phyloP scores from a whole-genome alignment of 352 stramenopile genomes.

The Phytophthora quininea region DNA sequence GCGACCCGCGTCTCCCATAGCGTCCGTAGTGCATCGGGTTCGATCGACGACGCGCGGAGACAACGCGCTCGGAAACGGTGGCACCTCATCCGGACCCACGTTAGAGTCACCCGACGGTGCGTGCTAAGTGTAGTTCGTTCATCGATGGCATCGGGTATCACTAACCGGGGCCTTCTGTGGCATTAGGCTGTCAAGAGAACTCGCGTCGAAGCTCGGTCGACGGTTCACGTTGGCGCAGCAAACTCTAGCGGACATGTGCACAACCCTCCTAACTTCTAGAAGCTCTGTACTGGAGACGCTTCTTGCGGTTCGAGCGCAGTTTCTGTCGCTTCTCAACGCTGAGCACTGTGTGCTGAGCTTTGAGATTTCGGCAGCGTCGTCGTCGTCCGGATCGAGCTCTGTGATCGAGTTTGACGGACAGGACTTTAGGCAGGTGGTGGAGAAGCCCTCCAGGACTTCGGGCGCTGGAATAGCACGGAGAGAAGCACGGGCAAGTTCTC shows the following conservation, averaged over 20 bases:
- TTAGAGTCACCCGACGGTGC: slow-evolving; percentile 71
- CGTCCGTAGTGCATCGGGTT: neutral
- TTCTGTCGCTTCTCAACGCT: slow-evolving; percentile 63
- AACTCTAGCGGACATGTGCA: slow-evolving; percentile 49
- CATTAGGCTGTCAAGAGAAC: slow-evolving; percentile 54
- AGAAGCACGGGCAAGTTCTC: slow-evolving; percentile 12
- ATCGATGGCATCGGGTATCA: slow-evolving; percentile 2
- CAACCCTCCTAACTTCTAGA: slow-evolving; percentile 6
- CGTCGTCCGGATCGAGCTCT: slow-evolving; percentile 5
- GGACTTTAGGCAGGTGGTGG: slow-evolving; percentile 43
- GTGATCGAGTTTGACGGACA: slow-evolving; percentile 70
- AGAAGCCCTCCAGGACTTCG: slow-evolving; percentile 33
- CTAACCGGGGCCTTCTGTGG: slow-evolving; percentile 1
- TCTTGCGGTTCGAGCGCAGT: slow-evolving; percentile 53
- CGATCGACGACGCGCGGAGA: neutral
- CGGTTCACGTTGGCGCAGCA: slow-evolving; percentile 61
- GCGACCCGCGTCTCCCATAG: neutral
- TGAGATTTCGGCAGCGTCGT: slow-evolving; percentile 25
- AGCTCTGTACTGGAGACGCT: slow-evolving; percentile 22
- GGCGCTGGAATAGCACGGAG: slow-evolving; percentile 26
- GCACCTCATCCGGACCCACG: slow-evolving; percentile 64
- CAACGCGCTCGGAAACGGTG: slow-evolving; percentile 46
- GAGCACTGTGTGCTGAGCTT: slow-evolving; percentile 71
- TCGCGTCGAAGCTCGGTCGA: slow-evolving; percentile 47
- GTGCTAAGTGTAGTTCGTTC: slow-evolving; percentile 12